Evolutionary conservation across 768 basidiomycete species (phyloP), one percentile per base, ranked within the genome.

Genomic region (Lactarius trivialis): DNA sequence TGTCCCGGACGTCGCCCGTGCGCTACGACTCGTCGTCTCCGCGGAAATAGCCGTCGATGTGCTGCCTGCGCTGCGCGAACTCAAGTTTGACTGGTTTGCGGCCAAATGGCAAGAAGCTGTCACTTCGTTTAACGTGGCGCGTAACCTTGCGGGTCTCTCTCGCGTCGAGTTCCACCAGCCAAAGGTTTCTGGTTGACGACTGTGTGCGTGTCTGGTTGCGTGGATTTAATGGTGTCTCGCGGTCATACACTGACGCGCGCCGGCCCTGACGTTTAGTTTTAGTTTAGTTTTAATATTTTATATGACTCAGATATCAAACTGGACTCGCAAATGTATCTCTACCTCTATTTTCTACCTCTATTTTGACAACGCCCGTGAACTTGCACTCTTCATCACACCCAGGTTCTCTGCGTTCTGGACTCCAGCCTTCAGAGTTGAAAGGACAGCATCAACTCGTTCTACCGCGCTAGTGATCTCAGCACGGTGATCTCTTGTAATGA

Each of bases 71-170:
- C 43, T 60, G 33, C 52, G 52, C 17, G 59, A 54, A 36, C 59
- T 60, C 24, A 21, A 55, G 7, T 60, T 60, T 41, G 58, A 41
- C 21, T 59, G 58, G 58, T 33, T 41, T 17, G 58, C 58, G 37
- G 9, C 37, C 2, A 41, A 28, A 8, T 59, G 58, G 58, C 37
- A 19, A 17, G 50, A 52, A 26, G 58, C 50, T n/a, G 58, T 59
- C 21, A 39, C 37, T 7, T 51, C 50, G 15, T 59, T 59, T 8
- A 30, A 52, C 28, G 5, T n/a, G 12, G 50, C 50, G 15, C 58
- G 50, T 30, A 7, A 32, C n/a, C 36, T 32, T 21, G 51, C 58
- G 12, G 36, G 58, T 51, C 50, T 7, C 52, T 30, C 37, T 14
- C 28, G n/a, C 0, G 32, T 59, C 58, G 12, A 45, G n/a, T 58